Evolutionary conservation across 345 rosid species (phyloP).

Genomic region (Turritis glabra): DNA sequence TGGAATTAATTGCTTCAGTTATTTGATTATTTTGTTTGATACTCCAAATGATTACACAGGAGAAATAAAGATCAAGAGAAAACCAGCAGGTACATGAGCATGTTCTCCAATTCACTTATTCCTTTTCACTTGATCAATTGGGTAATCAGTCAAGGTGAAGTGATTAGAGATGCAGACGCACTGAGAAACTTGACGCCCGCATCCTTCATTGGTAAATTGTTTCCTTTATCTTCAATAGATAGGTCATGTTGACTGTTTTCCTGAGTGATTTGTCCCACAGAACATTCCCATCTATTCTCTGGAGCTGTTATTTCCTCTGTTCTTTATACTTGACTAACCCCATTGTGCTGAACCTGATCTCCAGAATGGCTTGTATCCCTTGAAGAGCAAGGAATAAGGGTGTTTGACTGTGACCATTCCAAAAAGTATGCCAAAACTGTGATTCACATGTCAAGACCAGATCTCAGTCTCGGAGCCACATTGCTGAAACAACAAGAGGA

Average conservation of each 20-base stretch:
- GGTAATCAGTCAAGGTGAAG: constrained; percentile 51
- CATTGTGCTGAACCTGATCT: constrained; percentile 27
- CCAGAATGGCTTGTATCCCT: constrained; percentile 65
- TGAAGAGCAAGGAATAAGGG: constrained; percentile 61
- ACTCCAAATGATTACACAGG: constrained; percentile 47
- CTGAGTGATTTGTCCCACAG: background rate
- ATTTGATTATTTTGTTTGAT: constrained; percentile 22
- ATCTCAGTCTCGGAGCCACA: constrained; percentile 26
- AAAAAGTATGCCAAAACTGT: constrained; percentile 53
- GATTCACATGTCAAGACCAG: constrained; percentile 45
- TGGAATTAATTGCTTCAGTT: background rate
- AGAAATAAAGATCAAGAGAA: constrained; percentile 48
- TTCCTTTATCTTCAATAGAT: background rate
- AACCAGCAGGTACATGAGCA: constrained; percentile 45
- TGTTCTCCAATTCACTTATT: constrained; percentile 51
- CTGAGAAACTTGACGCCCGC: constrained; percentile 47
- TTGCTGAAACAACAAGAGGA: constrained; percentile 26
- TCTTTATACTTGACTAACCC: constrained; percentile 8
- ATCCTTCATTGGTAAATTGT: constrained; percentile 64
- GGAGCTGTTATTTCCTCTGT: constrained; percentile 3
- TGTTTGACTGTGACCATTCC: constrained; percentile 53
- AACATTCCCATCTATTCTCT: background rate
- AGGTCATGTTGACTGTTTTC: constrained; percentile 4
- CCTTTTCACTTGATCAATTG: constrained; percentile 55
- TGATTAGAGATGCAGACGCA: constrained; percentile 39